Evolutionary conservation across 192 early-diverging fungal genomes (phyloP), one percentile per base, ranked within the genome.

Genomic region (Martensiomyces pterosporus): DNA sequence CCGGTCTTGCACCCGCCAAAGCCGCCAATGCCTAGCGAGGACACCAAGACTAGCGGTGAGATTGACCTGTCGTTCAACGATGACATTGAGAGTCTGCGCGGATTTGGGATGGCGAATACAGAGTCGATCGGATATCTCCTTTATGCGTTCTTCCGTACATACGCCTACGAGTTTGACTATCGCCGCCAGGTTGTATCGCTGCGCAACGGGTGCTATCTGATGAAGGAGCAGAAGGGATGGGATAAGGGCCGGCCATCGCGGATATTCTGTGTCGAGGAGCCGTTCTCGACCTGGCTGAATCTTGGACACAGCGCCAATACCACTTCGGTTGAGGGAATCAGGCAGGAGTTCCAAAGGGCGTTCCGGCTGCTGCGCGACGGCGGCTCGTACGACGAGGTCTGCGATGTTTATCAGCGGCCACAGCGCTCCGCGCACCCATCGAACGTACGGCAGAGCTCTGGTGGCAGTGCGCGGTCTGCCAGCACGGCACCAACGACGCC

Each of bases 191-290:
- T 98, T 2, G 82, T 91, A 19, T 88, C 85, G 25, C 76, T 94
- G 22, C 75, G 92, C 23, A 79, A 86, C 24, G 94, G 93, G 2
- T 64, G 81, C 25, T 80, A 84, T 34, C 57, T 96, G 53, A 80
- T 77, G 10, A 96, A 98, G 67, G 67, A 57, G 19, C 80, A 84
- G 36, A 94, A 93, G 64, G 87, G 85, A 12, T 98, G 94, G 93
- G 82, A 93, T 51, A 29, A 47, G 4, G 86, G 83, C 13, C 56
- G 83, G 2, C 83, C 74, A 2, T 78, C 85, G 10, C 39, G 58
- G 45, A 81, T 87, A 38, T 74, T 98, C 16, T 93, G 93, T 60
- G 83, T 96, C 12, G 94, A 98, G 51, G 93, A 96, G 67, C 93
- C 93, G 6, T 91, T 98, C 53, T 83, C 90, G 52, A 84, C 85